These are phyloP conservation scores for Termitomyces eurrhizus DNA, from an alignment of 768 basidiomycete genomes.

Conservation along the genomic window DNA sequence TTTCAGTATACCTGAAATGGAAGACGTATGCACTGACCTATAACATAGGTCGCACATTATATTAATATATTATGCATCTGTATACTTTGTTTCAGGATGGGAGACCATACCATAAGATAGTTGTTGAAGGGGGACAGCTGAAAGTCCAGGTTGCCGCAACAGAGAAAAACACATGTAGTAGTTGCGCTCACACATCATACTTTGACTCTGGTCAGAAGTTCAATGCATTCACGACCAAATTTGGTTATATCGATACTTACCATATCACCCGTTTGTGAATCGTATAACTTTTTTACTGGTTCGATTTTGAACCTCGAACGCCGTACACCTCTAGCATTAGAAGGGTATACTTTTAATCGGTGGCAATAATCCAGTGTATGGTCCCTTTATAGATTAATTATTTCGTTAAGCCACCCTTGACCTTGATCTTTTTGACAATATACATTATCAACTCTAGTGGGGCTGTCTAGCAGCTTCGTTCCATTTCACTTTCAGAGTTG, in stretches of 20 bases:
- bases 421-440: background rate
- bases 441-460: background rate
- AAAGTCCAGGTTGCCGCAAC: background rate
- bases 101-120: background rate
- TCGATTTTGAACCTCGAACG: background rate
- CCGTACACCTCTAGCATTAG: background rate
- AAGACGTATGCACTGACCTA: background rate
- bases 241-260: background rate
- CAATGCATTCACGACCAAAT: background rate
- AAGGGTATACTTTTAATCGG: background rate
- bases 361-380: background rate
- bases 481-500: background rate
- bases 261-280: background rate
- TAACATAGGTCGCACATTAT: background rate
- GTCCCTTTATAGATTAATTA: background rate
- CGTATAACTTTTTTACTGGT: background rate
- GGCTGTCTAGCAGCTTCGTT: background rate
- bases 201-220: background rate
- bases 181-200: background rate
- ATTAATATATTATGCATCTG: background rate
- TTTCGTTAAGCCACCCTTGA: background rate
- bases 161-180: background rate
- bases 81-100: background rate
- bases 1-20: background rate
- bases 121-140: background rate